Evolutionary conservation across 768 basidiomycete genomes (phyloP).

Genomic region (Boletus sp.): DNA sequence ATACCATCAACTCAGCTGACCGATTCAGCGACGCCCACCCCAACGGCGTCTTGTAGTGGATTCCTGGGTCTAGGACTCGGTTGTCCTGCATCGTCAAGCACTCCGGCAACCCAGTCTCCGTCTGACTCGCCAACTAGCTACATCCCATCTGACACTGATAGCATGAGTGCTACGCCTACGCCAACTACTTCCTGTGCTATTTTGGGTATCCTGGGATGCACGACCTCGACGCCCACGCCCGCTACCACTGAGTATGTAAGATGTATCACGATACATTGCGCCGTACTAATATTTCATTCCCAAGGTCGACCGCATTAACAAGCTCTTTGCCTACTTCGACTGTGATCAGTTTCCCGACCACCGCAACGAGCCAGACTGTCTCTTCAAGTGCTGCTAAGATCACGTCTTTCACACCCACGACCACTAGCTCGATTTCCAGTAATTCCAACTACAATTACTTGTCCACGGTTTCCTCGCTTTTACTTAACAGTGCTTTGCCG

Average conservation of each 20-base stretch:
- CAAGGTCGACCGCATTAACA: conserved; percentile 1
- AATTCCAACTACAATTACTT: conserved; percentile 33
- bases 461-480: conserved; percentile 34
- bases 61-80: conserved; percentile 7
- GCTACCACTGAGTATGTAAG: conserved; percentile 12
- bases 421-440: conserved; percentile 10
- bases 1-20: neutral
- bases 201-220: conserved; percentile 16
- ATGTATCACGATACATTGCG: neutral
- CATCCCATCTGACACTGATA: neutral
- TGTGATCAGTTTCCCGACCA: conserved; percentile 31
- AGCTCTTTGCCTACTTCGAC: conserved; percentile 16
- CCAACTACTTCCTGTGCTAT: conserved; percentile 17
- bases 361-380: conserved; percentile 1
- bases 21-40: neutral
- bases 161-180: neutral
- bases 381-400: conserved; percentile 4
- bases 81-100: conserved; percentile 13
- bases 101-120: conserved; percentile 3
- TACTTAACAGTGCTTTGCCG: conserved; percentile 24
- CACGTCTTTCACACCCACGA: conserved; percentile 4
- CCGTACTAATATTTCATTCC: neutral
- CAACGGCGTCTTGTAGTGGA: conserved; percentile 5
- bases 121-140: neutral
- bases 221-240: conserved; percentile 8